A percentile compares a stretch with the other conserved stretches of the same genome.
Evolutionary conservation across 1,284 basidiomycete genomes (phyloP).

Genomic region (Chalciporus sp.): DNA sequence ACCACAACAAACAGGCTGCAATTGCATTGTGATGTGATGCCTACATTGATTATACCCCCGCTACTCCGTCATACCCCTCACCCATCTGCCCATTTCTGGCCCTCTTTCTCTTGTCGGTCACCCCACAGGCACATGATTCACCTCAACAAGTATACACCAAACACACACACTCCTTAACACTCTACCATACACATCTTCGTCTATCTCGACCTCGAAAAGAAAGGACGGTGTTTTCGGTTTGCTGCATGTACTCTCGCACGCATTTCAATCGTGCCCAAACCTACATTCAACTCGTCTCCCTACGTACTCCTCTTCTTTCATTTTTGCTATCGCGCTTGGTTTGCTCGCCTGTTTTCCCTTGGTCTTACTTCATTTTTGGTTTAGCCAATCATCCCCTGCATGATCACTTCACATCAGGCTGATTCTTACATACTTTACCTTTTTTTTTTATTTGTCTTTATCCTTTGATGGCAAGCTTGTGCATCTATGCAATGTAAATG

Average conservation of each 20-base stretch:
- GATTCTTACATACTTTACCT: slow-evolving; percentile 19
- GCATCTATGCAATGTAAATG: slow-evolving; percentile 35
- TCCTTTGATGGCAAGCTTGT: slow-evolving; percentile 26
- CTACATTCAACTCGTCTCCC: slow-evolving; percentile 11
- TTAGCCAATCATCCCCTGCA: slow-evolving; percentile 18
- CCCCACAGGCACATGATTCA: slow-evolving; percentile 14
- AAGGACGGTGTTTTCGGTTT: slow-evolving; percentile 30
- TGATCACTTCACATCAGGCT: slow-evolving; percentile 2
- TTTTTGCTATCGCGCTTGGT: neutral
- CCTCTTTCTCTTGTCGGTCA: slow-evolving; percentile 4
- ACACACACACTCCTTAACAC: slow-evolving; percentile 30
- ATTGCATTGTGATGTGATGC: slow-evolving; percentile 37
- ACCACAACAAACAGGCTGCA: slow-evolving; percentile 47
- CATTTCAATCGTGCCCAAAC: slow-evolving; percentile 5
- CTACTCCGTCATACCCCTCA: slow-evolving; percentile 32
- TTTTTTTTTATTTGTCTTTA: slow-evolving; percentile 39
- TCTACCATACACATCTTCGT: slow-evolving; percentile 27
- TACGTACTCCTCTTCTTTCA: neutral
- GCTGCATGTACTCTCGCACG: slow-evolving; percentile 23
- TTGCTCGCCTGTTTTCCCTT: neutral
- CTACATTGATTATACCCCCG: slow-evolving; percentile 31
- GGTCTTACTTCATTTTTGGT: slow-evolving; percentile 22
- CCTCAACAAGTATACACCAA: slow-evolving; percentile 23
- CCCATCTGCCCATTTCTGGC: slow-evolving; percentile 3
- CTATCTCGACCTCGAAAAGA: slow-evolving; percentile 27